phyloP scores from a whole-genome alignment of 2,329 filamentous ascomycete genomes.

The Whalleya microplaca region DNA sequence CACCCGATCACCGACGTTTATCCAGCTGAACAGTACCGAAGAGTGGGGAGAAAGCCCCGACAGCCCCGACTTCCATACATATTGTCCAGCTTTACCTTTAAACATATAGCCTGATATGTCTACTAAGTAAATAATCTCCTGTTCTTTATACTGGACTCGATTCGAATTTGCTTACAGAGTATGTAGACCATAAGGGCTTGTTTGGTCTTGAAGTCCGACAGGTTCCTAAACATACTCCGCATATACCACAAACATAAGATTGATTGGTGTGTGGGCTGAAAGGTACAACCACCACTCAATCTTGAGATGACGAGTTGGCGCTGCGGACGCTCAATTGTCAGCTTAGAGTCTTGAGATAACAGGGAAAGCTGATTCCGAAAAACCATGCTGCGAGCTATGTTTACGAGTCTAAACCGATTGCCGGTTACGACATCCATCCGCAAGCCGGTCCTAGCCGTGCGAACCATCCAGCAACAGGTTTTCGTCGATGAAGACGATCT shows the following conservation, averaged over 20 bases:
- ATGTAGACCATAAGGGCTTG: no score
- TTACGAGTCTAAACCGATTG: not conserved
- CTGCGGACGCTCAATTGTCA: not conserved
- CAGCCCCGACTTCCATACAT: no score
- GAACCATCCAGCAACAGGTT: constrained; percentile 41
- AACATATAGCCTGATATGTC: no score
- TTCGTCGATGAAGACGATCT: constrained; percentile 54
- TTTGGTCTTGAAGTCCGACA: not conserved
- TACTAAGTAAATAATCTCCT: no score
- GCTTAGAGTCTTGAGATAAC: not conserved
- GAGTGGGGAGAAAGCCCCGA: no score
- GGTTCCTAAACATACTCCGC: not conserved
- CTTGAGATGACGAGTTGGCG: not conserved
- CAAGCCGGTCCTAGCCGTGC: constrained; percentile 8
- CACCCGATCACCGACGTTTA: no score
- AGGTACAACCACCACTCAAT: not conserved
- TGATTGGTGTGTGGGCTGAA: not conserved
- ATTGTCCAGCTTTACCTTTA: no score
- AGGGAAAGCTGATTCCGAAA: not conserved
- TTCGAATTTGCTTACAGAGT: no score
- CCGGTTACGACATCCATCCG: not conserved
- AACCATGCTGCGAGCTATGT: constrained; percentile 14
- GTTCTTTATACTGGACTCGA: no score
- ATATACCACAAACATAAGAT: not conserved
- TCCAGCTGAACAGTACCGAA: no score